These are phyloP conservation scores for Leishmania martiniquensis DNA, from an alignment of 208 protist species.

Conservation along the genomic window DNA sequence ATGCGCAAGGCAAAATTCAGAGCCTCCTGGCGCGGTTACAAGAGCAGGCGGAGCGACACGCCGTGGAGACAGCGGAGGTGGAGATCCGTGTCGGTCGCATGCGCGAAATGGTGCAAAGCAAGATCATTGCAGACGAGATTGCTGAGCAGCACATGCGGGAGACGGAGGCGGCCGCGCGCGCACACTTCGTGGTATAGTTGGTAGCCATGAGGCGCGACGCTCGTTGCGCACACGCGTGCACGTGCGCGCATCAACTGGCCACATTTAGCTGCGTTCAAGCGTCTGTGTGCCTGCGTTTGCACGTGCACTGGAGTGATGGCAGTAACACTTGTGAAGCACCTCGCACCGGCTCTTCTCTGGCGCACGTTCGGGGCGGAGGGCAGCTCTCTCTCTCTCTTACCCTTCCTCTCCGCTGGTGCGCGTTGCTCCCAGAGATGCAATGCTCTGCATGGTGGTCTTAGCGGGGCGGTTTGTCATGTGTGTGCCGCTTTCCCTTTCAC, in stretches of 20 bases:
- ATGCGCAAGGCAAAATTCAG: background rate
- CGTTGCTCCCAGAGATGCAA: background rate
- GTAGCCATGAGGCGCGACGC: slow-evolving; percentile 14
- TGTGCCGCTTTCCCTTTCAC: slow-evolving; percentile 5
- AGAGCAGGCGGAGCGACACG: slow-evolving; percentile 21
- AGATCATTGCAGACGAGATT: slow-evolving; percentile 57
- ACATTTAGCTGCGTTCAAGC: background rate
- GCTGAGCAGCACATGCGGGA: slow-evolving; percentile 54
- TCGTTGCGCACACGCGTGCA: background rate
- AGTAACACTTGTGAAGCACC: background rate
- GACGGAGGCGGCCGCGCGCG: slow-evolving; percentile 45
- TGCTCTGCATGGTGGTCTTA: background rate
- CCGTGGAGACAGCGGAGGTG: slow-evolving; percentile 22
- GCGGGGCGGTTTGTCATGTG: slow-evolving; percentile 7
- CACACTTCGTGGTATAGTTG: slow-evolving; percentile 33
- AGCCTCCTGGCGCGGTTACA: slow-evolving; percentile 2
- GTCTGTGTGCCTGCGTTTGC: background rate
- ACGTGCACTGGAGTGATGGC: background rate
- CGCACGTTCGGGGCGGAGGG: background rate
- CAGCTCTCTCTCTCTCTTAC: background rate
- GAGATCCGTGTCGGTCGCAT: slow-evolving; percentile 45
- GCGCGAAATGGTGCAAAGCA: slow-evolving; percentile 55
- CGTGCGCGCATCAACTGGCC: background rate
- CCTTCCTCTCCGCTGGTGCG: background rate
- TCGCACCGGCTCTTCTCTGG: background rate